phyloP scores from a whole-genome alignment of 176 grass and related monocot genomes.

The Tuctoria greenei region DNA sequence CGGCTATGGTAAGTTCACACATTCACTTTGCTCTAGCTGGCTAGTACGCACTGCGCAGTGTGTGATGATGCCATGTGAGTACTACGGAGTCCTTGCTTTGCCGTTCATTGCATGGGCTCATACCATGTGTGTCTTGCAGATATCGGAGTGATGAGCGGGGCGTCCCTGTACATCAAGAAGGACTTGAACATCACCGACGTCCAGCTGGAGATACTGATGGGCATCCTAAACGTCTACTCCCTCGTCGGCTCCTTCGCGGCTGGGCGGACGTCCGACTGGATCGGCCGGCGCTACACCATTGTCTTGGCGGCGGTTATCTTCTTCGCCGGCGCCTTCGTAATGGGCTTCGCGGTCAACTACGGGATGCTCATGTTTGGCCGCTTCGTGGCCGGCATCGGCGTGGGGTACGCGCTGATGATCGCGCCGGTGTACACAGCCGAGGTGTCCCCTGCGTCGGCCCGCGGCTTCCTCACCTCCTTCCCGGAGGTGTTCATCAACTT shows the following conservation, averaged over 20 bases:
- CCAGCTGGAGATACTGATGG: conserved; percentile 56
- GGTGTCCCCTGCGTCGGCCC: conserved; percentile 62
- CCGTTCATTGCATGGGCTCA: conserved; percentile 25
- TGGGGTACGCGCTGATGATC: conserved; percentile 82
- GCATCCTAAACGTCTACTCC: conserved; percentile 79
- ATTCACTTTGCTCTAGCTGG: background rate
- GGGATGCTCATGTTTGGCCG: conserved; percentile 72
- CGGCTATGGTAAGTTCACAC: conserved; percentile 47
- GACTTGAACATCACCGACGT: conserved; percentile 49
- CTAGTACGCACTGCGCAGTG: too few relatives aligned
- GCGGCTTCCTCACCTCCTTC: conserved; percentile 62
- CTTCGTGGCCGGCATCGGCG: conserved; percentile 69
- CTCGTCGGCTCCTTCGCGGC: conserved; percentile 75
- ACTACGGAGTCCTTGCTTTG: background rate
- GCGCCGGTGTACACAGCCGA: conserved; percentile 80
- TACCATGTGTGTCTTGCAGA: conserved; percentile 32
- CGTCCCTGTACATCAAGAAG: conserved; percentile 55
- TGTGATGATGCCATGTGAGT: too few relatives aligned
- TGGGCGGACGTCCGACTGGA: conserved; percentile 69
- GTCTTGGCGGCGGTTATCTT: conserved; percentile 69
- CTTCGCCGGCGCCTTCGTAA: conserved; percentile 65
- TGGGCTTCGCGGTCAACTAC: conserved; percentile 72
- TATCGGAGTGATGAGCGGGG: conserved; percentile 85
- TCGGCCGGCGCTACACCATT: conserved; percentile 74
- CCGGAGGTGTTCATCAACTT: conserved; percentile 71